These are phyloP conservation scores for Phellopilus nigrolimitatus DNA, from an alignment of 1,284 basidiomycete genomes.

Conservation along the genomic window DNA sequence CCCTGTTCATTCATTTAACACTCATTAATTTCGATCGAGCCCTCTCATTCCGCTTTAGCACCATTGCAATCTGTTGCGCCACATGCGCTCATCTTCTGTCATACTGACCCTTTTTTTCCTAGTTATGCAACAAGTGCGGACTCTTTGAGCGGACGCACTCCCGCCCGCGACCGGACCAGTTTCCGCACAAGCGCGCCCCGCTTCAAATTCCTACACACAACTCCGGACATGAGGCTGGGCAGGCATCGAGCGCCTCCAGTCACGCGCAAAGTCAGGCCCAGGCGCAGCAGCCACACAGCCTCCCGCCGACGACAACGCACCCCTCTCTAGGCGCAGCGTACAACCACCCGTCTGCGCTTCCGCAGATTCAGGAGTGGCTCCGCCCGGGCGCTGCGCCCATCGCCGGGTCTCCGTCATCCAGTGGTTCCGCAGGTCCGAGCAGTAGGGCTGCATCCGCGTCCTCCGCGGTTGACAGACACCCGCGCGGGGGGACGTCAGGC, in stretches of 20 bases:
- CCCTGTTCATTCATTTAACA: background rate
- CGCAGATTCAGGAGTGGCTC: slow-evolving; percentile 21
- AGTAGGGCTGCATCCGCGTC: slow-evolving; percentile 11
- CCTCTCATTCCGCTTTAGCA: background rate
- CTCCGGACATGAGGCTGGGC: background rate
- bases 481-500: background rate
- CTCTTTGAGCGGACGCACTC: slow-evolving; percentile 80
- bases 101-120: slow-evolving; percentile 10
- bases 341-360: slow-evolving; percentile 12
- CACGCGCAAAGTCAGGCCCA: background rate
- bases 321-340: slow-evolving; percentile 16
- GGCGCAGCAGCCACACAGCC: slow-evolving; percentile 2
- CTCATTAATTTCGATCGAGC: background rate
- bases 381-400: slow-evolving; percentile 2
- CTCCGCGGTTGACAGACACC: slow-evolving; percentile 11
- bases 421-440: slow-evolving; percentile 11
- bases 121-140: slow-evolving; percentile 86
- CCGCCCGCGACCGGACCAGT: slow-evolving; percentile 72
- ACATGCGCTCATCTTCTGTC: slow-evolving; percentile 9
- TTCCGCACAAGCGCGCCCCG: slow-evolving; percentile 73
- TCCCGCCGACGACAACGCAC: slow-evolving; percentile 16
- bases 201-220: slow-evolving; percentile 39
- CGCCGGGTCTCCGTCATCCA: slow-evolving; percentile 11
- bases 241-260: background rate
- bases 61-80: slow-evolving; percentile 2